Evolutionary conservation across 805 yeast species (phyloP), one percentile per base, ranked within the genome.

Genomic region (Pichia ethanolica): DNA sequence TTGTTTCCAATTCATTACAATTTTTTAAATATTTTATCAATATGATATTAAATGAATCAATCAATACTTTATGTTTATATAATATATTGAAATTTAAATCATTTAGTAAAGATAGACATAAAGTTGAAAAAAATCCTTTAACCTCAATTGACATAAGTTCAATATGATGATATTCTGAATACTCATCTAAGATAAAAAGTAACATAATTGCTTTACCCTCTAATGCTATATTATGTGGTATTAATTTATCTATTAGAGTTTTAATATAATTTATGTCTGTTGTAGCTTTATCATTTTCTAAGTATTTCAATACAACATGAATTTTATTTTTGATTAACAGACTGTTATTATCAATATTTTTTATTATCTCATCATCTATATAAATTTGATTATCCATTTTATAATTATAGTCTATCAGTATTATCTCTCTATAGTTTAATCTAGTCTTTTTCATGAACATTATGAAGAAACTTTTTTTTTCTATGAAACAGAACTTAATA

Each of bases 41-140:
- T 20, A 56, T 14, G 0, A 14, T 13, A 39, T 53, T 49, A 14
- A 54, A 54, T 27, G 38, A 14, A 8, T 39, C 37, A 5, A 26
- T 36, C 10, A 49, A 25, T 3, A 33, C 26, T 10, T 26, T 32
- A 44, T 34, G 20, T 10, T 35, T 33, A 32, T 50, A 49, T 7
- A 55, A 26, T 4, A 14, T 4, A 7, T 3, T 30, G n/a, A 52
- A 42, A 28, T 51, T 47, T 10, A 46, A 20, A 42, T 36, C 34
- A 10, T 36, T 30, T 10, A 56, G 35, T 27, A 50, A 11, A 11
- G 39, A 37, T 8, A 42, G 12, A 7, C 44, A 45, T 14, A 43
- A 25, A 11, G n/a, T 32, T 7, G 33, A 14, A 25, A 49, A n/a
- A 42, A 42, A 39, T 9, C 41, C 37, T 38, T 10, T 39, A 9